Conservation (phyloP, 768 basidiomycete genomes). For the Lactarius indigo region DNA sequence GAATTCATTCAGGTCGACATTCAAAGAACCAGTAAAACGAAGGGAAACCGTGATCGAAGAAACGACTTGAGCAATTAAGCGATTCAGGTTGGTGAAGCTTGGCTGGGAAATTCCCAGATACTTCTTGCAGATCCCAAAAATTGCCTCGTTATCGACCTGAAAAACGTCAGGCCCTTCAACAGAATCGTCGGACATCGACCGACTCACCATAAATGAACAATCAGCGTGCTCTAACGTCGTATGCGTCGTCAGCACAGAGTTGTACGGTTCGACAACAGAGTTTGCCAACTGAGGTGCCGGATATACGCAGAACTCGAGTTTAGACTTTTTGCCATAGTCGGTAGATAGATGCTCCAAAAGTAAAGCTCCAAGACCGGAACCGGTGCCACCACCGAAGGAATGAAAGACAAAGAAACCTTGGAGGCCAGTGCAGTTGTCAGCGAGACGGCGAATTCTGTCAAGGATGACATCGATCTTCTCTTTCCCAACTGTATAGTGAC, state of each 20-base stretch:
- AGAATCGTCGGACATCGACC: background rate
- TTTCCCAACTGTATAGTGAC: slow-evolving; percentile 98
- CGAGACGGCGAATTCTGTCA: slow-evolving; percentile 94
- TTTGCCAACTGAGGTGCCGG: slow-evolving; percentile 90
- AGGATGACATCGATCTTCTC: slow-evolving; percentile 96
- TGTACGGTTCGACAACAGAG: slow-evolving; percentile 98
- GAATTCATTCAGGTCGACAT: slow-evolving; percentile 69
- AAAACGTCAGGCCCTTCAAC: background rate
- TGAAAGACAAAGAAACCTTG: slow-evolving; percentile 99
- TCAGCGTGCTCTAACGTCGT: slow-evolving; percentile 99
- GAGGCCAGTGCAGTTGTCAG: slow-evolving; percentile 96
- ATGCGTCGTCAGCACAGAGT: slow-evolving; percentile 95
- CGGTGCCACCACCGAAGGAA: slow-evolving; percentile 98
- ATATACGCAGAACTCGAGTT: slow-evolving; percentile 97
- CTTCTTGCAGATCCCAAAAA: slow-evolving; percentile 59
- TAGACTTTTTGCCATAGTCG: slow-evolving; percentile 99
- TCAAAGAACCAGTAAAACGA: slow-evolving; percentile 61
- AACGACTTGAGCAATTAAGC: slow-evolving; percentile 62
- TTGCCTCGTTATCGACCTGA: slow-evolving; percentile 57
- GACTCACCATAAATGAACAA: slow-evolving; percentile 93
- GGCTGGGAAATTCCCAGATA: slow-evolving; percentile 54
- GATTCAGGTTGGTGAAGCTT: slow-evolving; percentile 60
- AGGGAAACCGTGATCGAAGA: slow-evolving; percentile 44
- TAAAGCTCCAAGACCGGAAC: slow-evolving; percentile 97
- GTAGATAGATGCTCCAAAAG: slow-evolving; percentile 94